These are phyloP conservation scores for Leishmania martiniquensis DNA, from an alignment of 208 protist genomes.

Conservation along the genomic window DNA sequence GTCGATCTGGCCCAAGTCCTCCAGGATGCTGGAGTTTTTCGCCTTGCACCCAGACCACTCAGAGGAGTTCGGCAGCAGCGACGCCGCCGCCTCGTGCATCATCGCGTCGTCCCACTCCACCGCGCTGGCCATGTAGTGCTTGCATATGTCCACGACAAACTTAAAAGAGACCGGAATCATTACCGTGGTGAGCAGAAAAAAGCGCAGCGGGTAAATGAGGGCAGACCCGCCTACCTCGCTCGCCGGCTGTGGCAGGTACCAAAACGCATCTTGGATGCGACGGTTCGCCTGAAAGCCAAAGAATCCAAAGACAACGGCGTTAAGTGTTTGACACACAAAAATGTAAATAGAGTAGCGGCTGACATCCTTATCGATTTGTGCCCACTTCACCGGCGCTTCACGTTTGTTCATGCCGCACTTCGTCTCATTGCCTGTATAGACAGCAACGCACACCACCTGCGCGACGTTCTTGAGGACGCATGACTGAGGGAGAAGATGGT, in stretches of 20 bases:
- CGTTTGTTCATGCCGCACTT: slow-evolving; percentile 95
- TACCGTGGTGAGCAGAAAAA: slow-evolving; percentile 95
- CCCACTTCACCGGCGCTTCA: slow-evolving; percentile 90
- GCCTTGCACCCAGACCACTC: slow-evolving; percentile 51
- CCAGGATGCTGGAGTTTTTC: slow-evolving; percentile 90
- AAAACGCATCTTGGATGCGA: slow-evolving; percentile 37
- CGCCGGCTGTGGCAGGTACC: slow-evolving; percentile 70
- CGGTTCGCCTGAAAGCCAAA: slow-evolving; percentile 75
- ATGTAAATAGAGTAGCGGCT: slow-evolving; percentile 87
- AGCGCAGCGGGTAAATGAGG: slow-evolving; percentile 92
- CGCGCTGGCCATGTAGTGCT: slow-evolving; percentile 91
- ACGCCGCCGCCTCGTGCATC: slow-evolving; percentile 46
- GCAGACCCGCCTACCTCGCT: slow-evolving; percentile 39
- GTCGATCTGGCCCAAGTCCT: slow-evolving; percentile 95
- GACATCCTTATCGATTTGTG: slow-evolving; percentile 91
- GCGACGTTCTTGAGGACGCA: slow-evolving; percentile 89
- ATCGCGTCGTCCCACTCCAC: slow-evolving; percentile 94
- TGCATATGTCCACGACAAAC: slow-evolving; percentile 95
- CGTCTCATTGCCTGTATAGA: slow-evolving; percentile 97
- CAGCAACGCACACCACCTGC: slow-evolving; percentile 77
- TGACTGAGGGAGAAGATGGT: slow-evolving; percentile 90
- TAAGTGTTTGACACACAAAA: slow-evolving; percentile 88
- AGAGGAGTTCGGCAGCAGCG: neutral
- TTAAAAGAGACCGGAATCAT: slow-evolving; percentile 98
- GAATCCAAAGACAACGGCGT: slow-evolving; percentile 80